Conservation (phyloP, 768 basidiomycete species). For the Tephrocybe sp. region DNA sequence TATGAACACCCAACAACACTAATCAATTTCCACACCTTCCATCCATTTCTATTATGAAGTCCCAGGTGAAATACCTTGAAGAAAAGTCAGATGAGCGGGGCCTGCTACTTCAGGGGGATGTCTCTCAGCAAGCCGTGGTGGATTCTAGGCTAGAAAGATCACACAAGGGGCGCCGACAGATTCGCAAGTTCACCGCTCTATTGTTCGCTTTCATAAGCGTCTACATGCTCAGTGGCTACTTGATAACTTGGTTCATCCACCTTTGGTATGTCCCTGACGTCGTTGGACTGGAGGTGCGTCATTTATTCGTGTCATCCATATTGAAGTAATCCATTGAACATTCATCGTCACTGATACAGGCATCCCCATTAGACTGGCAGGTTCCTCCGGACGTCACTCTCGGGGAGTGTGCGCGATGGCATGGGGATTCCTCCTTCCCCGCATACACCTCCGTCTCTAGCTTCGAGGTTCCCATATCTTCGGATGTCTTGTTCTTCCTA, state of each 20-base stretch:
- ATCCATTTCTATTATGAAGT: neutral
- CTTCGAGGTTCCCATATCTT: slow-evolving; percentile 25
- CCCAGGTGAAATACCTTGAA: slow-evolving; percentile 8
- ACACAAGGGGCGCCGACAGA: neutral
- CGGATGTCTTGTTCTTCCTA: slow-evolving; percentile 27
- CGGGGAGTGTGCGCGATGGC: slow-evolving; percentile 18
- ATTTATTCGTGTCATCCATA: neutral
- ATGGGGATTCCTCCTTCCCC: neutral
- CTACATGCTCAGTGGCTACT: neutral
- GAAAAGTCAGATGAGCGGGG: slow-evolving; percentile 6
- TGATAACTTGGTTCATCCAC: neutral
- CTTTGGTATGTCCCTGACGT: neutral
- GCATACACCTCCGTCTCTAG: slow-evolving; percentile 12
- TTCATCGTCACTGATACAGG: neutral
- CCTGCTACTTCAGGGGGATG: neutral
- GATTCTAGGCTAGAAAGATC: neutral
- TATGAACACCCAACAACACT: neutral
- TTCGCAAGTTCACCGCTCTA: neutral
- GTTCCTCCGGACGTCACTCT: slow-evolving; percentile 19
- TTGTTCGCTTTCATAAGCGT: slow-evolving; percentile 2
- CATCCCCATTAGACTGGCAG: slow-evolving; percentile 4
- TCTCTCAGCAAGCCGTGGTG: neutral
- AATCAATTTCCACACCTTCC: neutral
- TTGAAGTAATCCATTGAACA: neutral
- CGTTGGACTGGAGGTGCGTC: neutral